Evolutionary conservation across 129 eudicot species (phyloP).

Genomic region (Deinandra increscens): DNA sequence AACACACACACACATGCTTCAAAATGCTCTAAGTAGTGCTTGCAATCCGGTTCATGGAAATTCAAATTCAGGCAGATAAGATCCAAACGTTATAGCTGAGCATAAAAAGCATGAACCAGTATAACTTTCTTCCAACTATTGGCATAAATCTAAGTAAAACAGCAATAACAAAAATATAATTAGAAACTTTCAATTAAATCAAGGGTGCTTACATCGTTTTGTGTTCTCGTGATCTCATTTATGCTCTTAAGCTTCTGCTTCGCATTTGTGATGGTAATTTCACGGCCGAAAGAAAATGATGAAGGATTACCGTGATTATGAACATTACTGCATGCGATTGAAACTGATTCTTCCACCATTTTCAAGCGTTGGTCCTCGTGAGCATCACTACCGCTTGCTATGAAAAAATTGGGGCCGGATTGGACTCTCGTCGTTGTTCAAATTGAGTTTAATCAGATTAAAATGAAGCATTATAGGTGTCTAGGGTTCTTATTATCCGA

Average conservation of each 20-base stretch:
- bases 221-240: constrained; percentile 23
- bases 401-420: constrained; percentile 20
- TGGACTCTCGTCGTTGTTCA: constrained; percentile 10
- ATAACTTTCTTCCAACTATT: background rate
- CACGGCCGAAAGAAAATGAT: background rate
- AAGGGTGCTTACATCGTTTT: constrained; percentile 45
- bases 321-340: constrained; percentile 17
- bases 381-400: constrained; percentile 55
- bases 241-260: constrained; percentile 39
- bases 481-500: constrained; percentile 13
- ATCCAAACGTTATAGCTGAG: too few species aligned
- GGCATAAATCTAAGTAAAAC: background rate
- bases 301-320: background rate
- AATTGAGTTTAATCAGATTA: constrained; percentile 8
- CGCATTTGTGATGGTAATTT: background rate
- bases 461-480: background rate
- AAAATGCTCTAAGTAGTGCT: too few species aligned
- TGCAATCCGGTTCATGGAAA: too few species aligned
- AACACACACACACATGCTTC: too few species aligned
- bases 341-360: constrained; percentile 55
- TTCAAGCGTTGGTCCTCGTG: constrained; percentile 66
- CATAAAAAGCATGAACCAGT: background rate
- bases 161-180: background rate
- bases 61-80: background rate
- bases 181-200: background rate